Evolutionary conservation across 129 eudicot genomes (phyloP).

Genomic region (Flaveria bidentis): DNA sequence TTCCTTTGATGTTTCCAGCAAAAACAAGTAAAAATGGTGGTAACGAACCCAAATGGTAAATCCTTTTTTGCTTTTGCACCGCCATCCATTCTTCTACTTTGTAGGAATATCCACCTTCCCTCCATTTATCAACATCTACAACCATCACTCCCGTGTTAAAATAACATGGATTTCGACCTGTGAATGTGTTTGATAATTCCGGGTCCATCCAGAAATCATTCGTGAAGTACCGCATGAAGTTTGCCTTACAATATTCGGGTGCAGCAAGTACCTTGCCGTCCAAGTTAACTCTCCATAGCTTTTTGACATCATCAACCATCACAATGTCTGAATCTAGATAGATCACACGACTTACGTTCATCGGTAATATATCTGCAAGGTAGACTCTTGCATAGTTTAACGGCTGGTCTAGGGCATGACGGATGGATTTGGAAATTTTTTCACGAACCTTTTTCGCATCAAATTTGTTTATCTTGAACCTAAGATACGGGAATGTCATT

Average conservation of each 20-base stretch:
- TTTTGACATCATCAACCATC: slow-evolving; percentile 51
- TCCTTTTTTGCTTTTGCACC: slow-evolving; percentile 51
- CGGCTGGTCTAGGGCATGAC: slow-evolving; percentile 57
- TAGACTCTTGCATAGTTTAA: slow-evolving; percentile 52
- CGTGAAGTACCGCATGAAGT: slow-evolving; percentile 48
- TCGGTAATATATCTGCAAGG: slow-evolving; percentile 42
- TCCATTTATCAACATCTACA: slow-evolving; percentile 49
- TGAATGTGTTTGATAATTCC: slow-evolving; percentile 29
- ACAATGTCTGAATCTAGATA: slow-evolving; percentile 55
- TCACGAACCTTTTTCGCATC: slow-evolving; percentile 43
- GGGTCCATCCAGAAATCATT: slow-evolving; percentile 48
- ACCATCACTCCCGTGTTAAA: slow-evolving; percentile 60
- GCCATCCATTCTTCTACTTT: slow-evolving; percentile 59
- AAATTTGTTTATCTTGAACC: slow-evolving; percentile 39
- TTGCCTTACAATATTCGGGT: slow-evolving; percentile 56
- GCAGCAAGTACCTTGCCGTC: slow-evolving; percentile 48
- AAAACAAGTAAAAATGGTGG: slow-evolving; percentile 60
- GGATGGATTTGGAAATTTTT: slow-evolving; percentile 47
- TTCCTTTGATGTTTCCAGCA: slow-evolving; percentile 48
- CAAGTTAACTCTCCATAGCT: slow-evolving; percentile 52
- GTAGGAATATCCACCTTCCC: slow-evolving; percentile 43
- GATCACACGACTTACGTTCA: slow-evolving; percentile 41
- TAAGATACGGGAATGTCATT: slow-evolving; percentile 44
- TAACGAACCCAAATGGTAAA: slow-evolving; percentile 57
- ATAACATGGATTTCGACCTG: slow-evolving; percentile 45